Percentiles rank a stretch among this genome's conserved stretches.
phyloP scores from a whole-genome alignment of 129 eudicot genomes.

The Tagetes erecta region DNA sequence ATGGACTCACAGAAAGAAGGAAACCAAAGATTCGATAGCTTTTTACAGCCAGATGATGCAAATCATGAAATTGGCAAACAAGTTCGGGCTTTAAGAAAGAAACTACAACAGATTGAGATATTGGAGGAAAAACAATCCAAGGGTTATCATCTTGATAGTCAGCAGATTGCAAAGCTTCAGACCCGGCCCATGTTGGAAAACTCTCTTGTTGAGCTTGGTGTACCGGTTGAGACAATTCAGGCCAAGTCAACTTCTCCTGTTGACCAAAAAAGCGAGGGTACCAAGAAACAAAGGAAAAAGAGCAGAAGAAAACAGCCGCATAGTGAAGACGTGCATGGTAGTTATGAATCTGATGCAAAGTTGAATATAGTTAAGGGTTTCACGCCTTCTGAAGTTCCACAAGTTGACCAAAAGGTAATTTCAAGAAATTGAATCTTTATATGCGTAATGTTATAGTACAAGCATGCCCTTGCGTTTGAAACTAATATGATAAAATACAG shows the following conservation, averaged over 20 bases:
- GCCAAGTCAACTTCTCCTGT: conserved; percentile 39
- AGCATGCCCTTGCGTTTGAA: neutral
- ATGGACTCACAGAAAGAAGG: conserved; percentile 37
- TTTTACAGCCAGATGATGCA: conserved; percentile 59
- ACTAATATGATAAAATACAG: conserved; percentile 28
- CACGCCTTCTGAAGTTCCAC: conserved; percentile 41
- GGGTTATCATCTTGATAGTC: conserved; percentile 95
- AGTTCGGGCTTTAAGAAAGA: conserved; percentile 73
- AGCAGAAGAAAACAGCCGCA: conserved; percentile 48
- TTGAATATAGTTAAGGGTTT: conserved; percentile 39
- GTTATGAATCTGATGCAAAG: conserved; percentile 37
- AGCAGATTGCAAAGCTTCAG: conserved; percentile 79
- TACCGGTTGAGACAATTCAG: conserved; percentile 55
- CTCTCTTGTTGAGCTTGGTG: conserved; percentile 83
- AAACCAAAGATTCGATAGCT: conserved; percentile 56
- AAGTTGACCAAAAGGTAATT: conserved; percentile 50
- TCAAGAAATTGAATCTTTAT: neutral
- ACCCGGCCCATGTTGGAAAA: conserved; percentile 59
- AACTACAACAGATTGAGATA: conserved; percentile 93
- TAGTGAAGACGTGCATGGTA: conserved; percentile 37
- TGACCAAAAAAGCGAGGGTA: conserved; percentile 52
- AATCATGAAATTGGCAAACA: conserved; percentile 53
- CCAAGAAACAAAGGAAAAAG: conserved; percentile 77
- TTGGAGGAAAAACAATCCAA: conserved; percentile 77
- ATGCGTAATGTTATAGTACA: neutral